Base-by-base conservation (phyloP, 2,329 filamentous ascomycete genomes). In the Exophiala mesophila region DNA sequence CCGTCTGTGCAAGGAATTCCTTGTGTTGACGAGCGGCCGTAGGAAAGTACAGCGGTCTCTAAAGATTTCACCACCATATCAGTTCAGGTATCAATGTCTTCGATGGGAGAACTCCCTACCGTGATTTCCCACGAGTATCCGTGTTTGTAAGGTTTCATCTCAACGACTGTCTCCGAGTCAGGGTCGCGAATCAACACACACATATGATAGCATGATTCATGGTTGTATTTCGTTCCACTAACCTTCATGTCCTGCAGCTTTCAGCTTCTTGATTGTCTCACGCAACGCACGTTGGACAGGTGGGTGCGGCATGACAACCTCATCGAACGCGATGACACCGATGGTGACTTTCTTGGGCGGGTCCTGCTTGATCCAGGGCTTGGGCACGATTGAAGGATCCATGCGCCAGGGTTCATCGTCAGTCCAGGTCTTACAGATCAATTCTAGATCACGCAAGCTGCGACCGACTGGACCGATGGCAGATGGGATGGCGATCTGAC, bases 261-360 rank as follows among this genome's bases (percentile, higher is more conserved):
- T 54, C 5, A 82, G 62, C 31, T 61, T 41, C 18, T 63, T 58
- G 0, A 66, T 68, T 0, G 74, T 62, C 5, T 65, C 58, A 2
- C 62, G 59, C 4, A 85, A 58, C 2, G 77, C 51, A 5, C 60
- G 62, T 0, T 67, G 62, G 2, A 85, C 70, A 0, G 82, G 82
- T 2, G 83, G 81, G 37, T 84, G 83, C 0, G 82, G 82, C 36
- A 34, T 68, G 3, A 83, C 80, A 36, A 79, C 68, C 8, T 72
- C 76, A 57, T 86, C 83, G 58, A 80, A 67, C 72, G 73, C 78
- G 61, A 85, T 68, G 18, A 85, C 72, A 3, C 68, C 82, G 40
- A 86, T 65, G 26, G 65, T 73, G 15, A 84, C 59, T 24, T 42
- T 46, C 12, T 31, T 59, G 5, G 30, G 29, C 58, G 8, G 68